Base-by-base conservation (phyloP, 129 eudicot species). In the Saposhnikovia divaricata region DNA sequence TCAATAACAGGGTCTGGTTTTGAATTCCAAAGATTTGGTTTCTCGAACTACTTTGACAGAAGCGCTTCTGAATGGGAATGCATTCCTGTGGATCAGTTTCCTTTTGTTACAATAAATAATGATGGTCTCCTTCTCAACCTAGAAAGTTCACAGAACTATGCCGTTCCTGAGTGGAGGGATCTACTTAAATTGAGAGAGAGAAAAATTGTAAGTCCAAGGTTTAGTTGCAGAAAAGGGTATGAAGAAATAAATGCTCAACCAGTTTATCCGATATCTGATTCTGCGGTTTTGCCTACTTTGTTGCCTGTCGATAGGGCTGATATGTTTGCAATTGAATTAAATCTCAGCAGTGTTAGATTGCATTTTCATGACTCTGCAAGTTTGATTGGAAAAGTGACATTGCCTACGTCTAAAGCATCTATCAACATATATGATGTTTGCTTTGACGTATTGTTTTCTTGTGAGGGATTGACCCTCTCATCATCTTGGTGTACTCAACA, bases 321-420 rank as follows among this genome's bases (percentile, higher is more conserved):
- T 57, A 27, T 82, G 74, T 77, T 75, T 70, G 76, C 66, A 69
- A 39, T 83, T 50, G 83, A 86, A 69, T 80, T 92, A 80, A 82
- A 77, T 78, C 80, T 95, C 75, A 81, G 87, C 80, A 86, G 76
- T 82, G 65, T 84, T 72, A 86, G 81, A 82, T 70, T 90, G 66
- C 91, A 96, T 85, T 87, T 96, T 79, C 99, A 96, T 82, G 99
- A 96, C 80, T 87, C 90, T 43, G 79, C 96, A 23, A 87, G 90
- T 87, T 79, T 87, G 79, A 65, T 96, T 53, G 96, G 90, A 74
- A 87, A 85, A 81, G 70, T 90, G 57, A 80, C 87, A 59, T 78
- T 90, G 57, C 89, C 96, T 57, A 79, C 83, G 10, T 89, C 91
- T 76, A 87, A 85, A 84, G 82, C 89, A 40, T 80, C 85, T 23